Percentiles rank a stretch among this genome's conserved stretches.
Evolutionary conservation across 495 filamentous ascomycete species (phyloP).

Genomic region (Penicillium odoratum): DNA sequence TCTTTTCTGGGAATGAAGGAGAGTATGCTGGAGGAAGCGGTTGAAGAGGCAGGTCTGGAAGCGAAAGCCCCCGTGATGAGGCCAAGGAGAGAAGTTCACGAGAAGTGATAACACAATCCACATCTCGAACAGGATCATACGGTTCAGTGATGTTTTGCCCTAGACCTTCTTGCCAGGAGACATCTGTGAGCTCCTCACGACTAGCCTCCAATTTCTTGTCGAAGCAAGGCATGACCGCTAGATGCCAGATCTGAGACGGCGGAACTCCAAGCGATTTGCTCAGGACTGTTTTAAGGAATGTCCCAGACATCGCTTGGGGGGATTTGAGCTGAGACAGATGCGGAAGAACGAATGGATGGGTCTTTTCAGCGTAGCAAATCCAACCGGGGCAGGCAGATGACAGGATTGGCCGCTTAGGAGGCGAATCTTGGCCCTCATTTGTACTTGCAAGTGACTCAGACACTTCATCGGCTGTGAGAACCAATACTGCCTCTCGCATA

Average conservation of each 20-base stretch:
- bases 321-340: conserved; percentile 91
- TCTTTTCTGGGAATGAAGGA: conserved; percentile 65
- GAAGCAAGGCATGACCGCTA: conserved; percentile 97
- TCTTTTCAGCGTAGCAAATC: conserved; percentile 99
- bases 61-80: conserved; percentile 69
- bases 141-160: conserved; percentile 22
- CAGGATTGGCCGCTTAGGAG: conserved; percentile 70
- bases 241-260: conserved; percentile 84
- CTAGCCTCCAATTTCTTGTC: conserved; percentile 98
- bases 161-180: conserved; percentile 57
- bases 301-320: conserved; percentile 88
- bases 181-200: conserved; percentile 84
- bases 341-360: conserved; percentile 87
- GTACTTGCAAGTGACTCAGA: conserved; percentile 39
- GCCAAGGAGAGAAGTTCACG: conserved; percentile 90
- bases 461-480: conserved; percentile 79
- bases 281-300: conserved; percentile 80
- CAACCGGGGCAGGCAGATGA: conserved; percentile 94
- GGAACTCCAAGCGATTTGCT: conserved; percentile 67
- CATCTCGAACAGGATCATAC: conserved; percentile 69
- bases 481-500: conserved; percentile 72
- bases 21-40: conserved; percentile 39
- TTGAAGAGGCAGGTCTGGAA: conserved; percentile 64
- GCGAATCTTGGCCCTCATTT: conserved; percentile 16
- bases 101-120: conserved; percentile 96